Evolutionary conservation across 768 basidiomycete species (phyloP).

Genomic region (Glaciozyma martinii): DNA sequence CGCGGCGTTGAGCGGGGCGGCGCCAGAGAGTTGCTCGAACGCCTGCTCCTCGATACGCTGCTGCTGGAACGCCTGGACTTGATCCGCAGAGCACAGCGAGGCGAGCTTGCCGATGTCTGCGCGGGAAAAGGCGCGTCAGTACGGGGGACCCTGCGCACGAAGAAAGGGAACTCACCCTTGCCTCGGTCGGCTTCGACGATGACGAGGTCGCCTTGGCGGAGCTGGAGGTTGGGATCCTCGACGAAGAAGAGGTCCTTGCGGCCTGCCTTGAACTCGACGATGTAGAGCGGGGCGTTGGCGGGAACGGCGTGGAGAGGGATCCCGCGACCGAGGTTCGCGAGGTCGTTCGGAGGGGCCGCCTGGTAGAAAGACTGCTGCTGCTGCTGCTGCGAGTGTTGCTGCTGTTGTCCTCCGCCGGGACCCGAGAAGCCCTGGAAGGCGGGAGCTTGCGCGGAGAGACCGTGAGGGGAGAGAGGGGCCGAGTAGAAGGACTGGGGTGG

Average conservation of each 20-base stretch:
- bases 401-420: too few relatives aligned
- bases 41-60: conserved; percentile 59
- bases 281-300: conserved; percentile 77
- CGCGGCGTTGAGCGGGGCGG: conserved; percentile 23
- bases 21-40: conserved; percentile 33
- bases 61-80: conserved; percentile 78
- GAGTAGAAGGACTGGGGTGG: conserved; percentile 8
- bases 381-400: not conserved
- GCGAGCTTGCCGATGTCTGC: conserved; percentile 53
- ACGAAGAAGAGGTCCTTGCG: conserved; percentile 90
- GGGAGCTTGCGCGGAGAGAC: conserved; percentile 6
- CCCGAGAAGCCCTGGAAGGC: conserved; percentile 5
- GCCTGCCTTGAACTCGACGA: conserved; percentile 95
- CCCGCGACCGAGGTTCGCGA: conserved; percentile 61
- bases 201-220: conserved; percentile 80
- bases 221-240: conserved; percentile 55
- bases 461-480: not conserved
- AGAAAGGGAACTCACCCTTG: conserved; percentile 48
- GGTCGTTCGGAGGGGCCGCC: conserved; percentile 1
- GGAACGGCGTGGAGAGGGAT: conserved; percentile 78
- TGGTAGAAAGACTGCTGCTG: conserved; percentile 8
- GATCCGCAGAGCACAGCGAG: conserved; percentile 49
- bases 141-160: not conserved
- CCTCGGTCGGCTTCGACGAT: conserved; percentile 96
- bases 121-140: not conserved